Percentiles rank a stretch among this genome's conserved stretches.
These are phyloP conservation scores for Candida morakotiae DNA, from an alignment of 805 yeast genomes.

Conservation along the genomic window DNA sequence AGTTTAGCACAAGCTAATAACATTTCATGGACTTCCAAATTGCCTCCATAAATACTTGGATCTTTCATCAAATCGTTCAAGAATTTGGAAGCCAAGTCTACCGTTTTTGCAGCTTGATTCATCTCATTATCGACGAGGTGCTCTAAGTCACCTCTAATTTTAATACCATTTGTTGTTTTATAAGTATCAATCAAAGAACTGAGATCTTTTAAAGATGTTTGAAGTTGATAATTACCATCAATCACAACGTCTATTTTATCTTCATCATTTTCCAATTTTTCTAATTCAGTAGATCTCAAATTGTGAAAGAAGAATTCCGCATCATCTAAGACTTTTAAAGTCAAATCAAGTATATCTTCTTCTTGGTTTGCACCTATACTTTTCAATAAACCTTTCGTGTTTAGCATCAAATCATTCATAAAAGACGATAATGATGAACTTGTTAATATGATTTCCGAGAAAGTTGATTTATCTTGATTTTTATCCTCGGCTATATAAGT, in stretches of 20 bases:
- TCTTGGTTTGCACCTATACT: slow-evolving; percentile 51
- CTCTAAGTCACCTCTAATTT: slow-evolving; percentile 52
- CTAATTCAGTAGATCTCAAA: slow-evolving; percentile 50
- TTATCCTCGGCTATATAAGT: slow-evolving; percentile 74
- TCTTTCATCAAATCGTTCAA: slow-evolving; percentile 51
- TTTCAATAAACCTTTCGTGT: slow-evolving; percentile 66
- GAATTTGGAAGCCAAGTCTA: slow-evolving; percentile 60
- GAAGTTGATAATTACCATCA: slow-evolving; percentile 70
- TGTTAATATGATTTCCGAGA: slow-evolving; percentile 56
- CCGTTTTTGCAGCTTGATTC: slow-evolving; percentile 66
- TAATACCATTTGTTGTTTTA: slow-evolving; percentile 26
- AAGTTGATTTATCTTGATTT: slow-evolving; percentile 49
- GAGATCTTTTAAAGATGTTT: slow-evolving; percentile 61
- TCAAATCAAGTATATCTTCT: slow-evolving; percentile 44
- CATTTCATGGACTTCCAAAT: slow-evolving; percentile 70
- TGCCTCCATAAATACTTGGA: slow-evolving; percentile 51
- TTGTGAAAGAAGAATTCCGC: slow-evolving; percentile 60
- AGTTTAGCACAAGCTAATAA: slow-evolving; percentile 75
- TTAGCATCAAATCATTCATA: slow-evolving; percentile 57
- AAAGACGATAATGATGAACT: slow-evolving; percentile 61
- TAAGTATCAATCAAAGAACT: slow-evolving; percentile 53
- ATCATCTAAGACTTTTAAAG: slow-evolving; percentile 56
- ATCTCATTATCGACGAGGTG: slow-evolving; percentile 72
- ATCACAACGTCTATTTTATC: slow-evolving; percentile 76
- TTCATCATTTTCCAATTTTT: slow-evolving; percentile 48